These are phyloP conservation scores for Rubia balearica DNA, from an alignment of 305 asterid species.

Conservation along the genomic window DNA sequence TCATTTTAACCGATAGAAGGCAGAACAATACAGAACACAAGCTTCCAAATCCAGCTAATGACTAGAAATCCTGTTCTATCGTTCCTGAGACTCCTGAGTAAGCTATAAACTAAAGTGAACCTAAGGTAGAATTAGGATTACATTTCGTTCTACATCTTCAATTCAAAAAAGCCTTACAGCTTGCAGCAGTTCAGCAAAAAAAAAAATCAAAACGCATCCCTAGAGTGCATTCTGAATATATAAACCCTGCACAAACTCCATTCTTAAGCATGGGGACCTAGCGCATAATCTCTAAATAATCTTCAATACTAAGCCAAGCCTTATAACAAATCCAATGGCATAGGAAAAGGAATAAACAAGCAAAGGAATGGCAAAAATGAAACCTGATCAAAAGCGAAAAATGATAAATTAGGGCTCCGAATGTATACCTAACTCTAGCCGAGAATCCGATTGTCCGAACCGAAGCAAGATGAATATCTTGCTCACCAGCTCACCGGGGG, in stretches of 20 bases:
- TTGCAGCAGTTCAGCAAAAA: neutral
- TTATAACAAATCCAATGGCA: neutral
- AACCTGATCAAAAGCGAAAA: constrained; percentile 23
- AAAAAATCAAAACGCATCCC: neutral
- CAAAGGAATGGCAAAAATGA: neutral
- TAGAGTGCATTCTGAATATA: neutral
- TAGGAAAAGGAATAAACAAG: neutral
- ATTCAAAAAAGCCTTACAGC: neutral
- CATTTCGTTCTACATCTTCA: neutral
- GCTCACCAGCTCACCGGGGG: constrained; percentile 7
- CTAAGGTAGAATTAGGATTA: neutral
- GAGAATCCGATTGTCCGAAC: neutral
- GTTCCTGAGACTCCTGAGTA: neutral
- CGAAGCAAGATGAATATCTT: constrained; percentile 12
- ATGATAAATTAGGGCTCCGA: constrained; percentile 27
- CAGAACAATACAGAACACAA: no score
- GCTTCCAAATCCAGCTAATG: neutral
- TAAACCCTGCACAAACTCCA: neutral
- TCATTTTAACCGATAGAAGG: no score
- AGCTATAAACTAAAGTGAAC: neutral
- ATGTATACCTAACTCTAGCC: neutral
- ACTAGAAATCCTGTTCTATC: neutral
- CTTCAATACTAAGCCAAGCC: neutral
- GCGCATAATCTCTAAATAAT: neutral
- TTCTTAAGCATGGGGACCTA: neutral